These are phyloP conservation scores for Botrytis elliptica DNA, from an alignment of 2,329 filamentous ascomycete genomes.

Conservation along the genomic window DNA sequence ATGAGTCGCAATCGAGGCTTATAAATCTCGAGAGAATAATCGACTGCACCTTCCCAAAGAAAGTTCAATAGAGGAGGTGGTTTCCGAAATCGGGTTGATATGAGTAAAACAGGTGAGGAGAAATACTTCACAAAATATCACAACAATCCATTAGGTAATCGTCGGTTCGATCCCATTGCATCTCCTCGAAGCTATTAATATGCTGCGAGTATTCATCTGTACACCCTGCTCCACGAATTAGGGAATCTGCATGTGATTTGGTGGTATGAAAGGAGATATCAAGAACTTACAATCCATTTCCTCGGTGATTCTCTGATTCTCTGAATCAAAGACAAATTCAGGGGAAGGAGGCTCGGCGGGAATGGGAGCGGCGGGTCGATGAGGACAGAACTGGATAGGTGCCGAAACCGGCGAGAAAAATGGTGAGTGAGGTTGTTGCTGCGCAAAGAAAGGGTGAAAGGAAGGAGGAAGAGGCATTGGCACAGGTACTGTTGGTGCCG, in stretches of 20 bases:
- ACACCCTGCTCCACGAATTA: not conserved
- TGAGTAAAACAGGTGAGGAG: not conserved
- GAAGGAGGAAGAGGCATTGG: not conserved
- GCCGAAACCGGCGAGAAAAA: not conserved
- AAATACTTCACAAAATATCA: not conserved
- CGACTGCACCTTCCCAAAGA: not conserved
- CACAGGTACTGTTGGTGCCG: not conserved
- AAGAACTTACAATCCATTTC: slow-evolving; percentile 12
- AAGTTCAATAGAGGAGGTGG: too few species aligned
- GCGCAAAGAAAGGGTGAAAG: not conserved
- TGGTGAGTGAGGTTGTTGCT: not conserved
- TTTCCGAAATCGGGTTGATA: not conserved
- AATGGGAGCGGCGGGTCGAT: not conserved
- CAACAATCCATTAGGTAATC: not conserved
- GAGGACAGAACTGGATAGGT: not conserved
- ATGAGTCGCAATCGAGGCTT: not conserved
- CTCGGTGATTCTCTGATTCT: not conserved
- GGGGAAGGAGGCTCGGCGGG: not conserved
- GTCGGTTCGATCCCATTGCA: not conserved
- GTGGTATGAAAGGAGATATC: not conserved
- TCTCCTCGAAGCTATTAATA: slow-evolving; percentile 2
- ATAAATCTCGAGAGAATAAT: too few species aligned
- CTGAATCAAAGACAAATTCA: not conserved
- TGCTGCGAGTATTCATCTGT: not conserved
- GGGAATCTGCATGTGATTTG: not conserved